Base-by-base conservation (phyloP, 306 rosid genomes). In the Pyrus communis region DNA sequence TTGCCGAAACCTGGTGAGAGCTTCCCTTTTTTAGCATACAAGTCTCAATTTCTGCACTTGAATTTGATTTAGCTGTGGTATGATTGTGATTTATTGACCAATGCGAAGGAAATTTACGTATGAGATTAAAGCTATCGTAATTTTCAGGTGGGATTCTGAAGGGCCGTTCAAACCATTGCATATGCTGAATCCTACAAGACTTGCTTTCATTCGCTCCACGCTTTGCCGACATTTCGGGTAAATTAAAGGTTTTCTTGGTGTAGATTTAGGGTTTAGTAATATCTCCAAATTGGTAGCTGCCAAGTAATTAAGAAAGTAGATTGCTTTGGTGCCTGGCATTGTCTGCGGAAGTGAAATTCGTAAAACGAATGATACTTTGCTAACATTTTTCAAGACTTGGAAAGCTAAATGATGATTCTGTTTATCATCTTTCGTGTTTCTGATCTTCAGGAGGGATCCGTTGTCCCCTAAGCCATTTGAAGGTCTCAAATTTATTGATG, bases 91-190 rank as follows among this genome's bases (percentile, higher is more conserved):
- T 58, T 27, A 43, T 3, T 60, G 57, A 59, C 19, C 35, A 40
- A 17, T 22, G 51, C 19, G 28, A 33, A 66, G 21, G 70, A 19
- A 18, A 42, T 55, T 59, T 5, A 22, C 0, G 33, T 33, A 3
- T n/a, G 8, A 19, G 40, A 31, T 25, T 30, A 2, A 65, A 30
- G 70, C 71, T 46, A 14, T 42, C 71, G 46, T 14, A 75, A 1
- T 75, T 1, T 67, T 30, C 83, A 95, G 97, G 97, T 92, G 99
- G 99, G 96, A 95, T 82, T 88, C 93, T 42, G 97, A 88, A 84
- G 97, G 99, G 9, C 97, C 97, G 2, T 92, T 90, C 78, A 92
- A 92, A 77, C 97, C 99, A n/a, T 80, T 95, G 83, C 99, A 95
- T 83, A 78, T 60, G 70, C 72, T 95, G 90, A 95, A 95, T 86